These are phyloP conservation scores for Ophiocordyceps camponoti-floridani DNA, from an alignment of 2,329 filamentous ascomycete genomes.

Conservation along the genomic window DNA sequence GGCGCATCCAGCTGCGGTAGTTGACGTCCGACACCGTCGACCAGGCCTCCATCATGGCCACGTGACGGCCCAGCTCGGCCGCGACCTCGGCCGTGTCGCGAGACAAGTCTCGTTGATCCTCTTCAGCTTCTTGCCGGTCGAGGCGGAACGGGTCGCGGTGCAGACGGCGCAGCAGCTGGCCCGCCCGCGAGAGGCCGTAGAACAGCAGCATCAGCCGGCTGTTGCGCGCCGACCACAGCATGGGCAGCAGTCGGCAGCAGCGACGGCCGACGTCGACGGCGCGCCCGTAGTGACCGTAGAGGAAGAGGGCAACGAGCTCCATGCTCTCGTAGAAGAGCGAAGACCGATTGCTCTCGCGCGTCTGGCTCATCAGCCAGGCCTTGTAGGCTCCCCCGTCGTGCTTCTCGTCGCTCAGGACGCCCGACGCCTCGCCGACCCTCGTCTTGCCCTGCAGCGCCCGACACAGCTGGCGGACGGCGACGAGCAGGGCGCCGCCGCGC, in stretches of 20 bases:
- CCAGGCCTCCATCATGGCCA: conserved; percentile 45
- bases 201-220: conserved; percentile 39
- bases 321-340: conserved; percentile 51
- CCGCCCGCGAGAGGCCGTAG: conserved; percentile 38
- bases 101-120: conserved; percentile 11
- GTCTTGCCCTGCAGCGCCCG: conserved; percentile 65
- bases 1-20: conserved; percentile 49
- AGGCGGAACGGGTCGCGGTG: conserved; percentile 22
- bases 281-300: conserved; percentile 43
- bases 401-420: conserved; percentile 49
- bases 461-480: conserved; percentile 45
- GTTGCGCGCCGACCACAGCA: conserved; percentile 42
- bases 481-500: conserved; percentile 51
- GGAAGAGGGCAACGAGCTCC: conserved; percentile 42
- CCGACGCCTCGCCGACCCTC: conserved; percentile 23
- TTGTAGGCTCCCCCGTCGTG: conserved; percentile 42
- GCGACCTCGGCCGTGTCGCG: conserved; percentile 29
- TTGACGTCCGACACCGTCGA: conserved; percentile 48
- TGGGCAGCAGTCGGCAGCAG: conserved; percentile 25
- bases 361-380: conserved; percentile 35
- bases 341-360: conserved; percentile 43
- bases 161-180: conserved; percentile 28
- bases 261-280: conserved; percentile 37
- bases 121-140: too few species aligned
- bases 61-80: conserved; percentile 32